Evolutionary conservation across 2,329 filamentous ascomycete genomes (phyloP).

Genomic region (Aspergillus proliferans): DNA sequence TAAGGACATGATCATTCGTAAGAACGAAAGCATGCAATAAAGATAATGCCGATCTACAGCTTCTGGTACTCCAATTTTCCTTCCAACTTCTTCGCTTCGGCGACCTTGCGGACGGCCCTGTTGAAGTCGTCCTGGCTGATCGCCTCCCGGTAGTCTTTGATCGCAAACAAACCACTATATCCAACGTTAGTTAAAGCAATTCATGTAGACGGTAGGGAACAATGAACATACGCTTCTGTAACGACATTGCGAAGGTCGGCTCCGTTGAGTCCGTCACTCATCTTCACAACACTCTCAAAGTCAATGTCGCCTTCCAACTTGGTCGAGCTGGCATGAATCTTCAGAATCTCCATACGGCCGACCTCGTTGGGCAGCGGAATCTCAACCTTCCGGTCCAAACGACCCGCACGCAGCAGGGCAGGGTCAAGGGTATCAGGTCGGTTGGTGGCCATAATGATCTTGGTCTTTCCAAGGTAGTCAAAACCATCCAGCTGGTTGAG

Average conservation of each 20-base stretch:
- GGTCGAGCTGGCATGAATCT: constrained; percentile 88
- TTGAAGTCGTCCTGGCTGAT: constrained; percentile 99
- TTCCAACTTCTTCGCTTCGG: constrained; percentile 95
- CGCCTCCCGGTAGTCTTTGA: constrained; percentile 94
- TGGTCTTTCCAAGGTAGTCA: constrained; percentile 98
- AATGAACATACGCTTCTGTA: constrained; percentile 79
- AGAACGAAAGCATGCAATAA: neutral
- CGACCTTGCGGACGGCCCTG: constrained; percentile 96
- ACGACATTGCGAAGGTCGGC: constrained; percentile 96
- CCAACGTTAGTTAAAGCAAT: constrained; percentile 11
- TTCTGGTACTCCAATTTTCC: constrained; percentile 98
- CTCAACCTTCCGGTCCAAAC: constrained; percentile 95
- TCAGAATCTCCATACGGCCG: constrained; percentile 90
- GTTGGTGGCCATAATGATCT: constrained; percentile 99
- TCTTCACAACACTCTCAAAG: constrained; percentile 98
- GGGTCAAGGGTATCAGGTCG: constrained; percentile 93
- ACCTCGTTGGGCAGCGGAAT: constrained; percentile 97
- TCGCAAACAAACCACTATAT: constrained; percentile 80
- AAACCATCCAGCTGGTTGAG: constrained; percentile 98
- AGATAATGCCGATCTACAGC: constrained; percentile 51
- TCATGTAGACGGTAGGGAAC: neutral
- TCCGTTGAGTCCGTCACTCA: constrained; percentile 97
- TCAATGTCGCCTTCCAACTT: constrained; percentile 91
- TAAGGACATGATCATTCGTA: constrained; percentile 11
- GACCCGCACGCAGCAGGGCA: constrained; percentile 81